Evolutionary conservation across 2,329 filamentous ascomycete genomes (phyloP).

Genomic region (Colletotrichum brevisporum): DNA sequence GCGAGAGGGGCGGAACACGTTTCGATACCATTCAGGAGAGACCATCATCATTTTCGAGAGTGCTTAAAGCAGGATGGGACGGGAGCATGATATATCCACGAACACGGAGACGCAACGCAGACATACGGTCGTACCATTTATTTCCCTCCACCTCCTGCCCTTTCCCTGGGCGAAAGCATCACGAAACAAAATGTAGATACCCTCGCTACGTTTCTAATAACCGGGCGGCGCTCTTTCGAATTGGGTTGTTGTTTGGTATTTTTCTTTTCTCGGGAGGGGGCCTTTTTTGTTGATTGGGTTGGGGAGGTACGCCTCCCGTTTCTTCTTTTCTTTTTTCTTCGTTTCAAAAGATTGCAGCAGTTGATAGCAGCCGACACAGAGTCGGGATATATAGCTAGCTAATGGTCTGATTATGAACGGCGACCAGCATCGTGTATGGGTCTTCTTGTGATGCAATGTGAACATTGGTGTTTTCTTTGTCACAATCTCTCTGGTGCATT

Average conservation of each 20-base stretch:
- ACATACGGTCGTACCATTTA: slow-evolving; percentile 12
- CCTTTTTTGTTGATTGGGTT: not conserved
- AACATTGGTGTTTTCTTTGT: too few species aligned
- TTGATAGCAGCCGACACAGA: too few species aligned
- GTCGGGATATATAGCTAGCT: too few species aligned
- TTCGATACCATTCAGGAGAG: slow-evolving; percentile 38
- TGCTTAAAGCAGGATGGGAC: not conserved
- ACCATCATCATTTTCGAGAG: not conserved
- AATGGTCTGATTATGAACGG: too few species aligned
- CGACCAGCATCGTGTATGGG: too few species aligned
- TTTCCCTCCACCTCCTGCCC: not conserved
- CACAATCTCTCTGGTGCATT: too few species aligned
- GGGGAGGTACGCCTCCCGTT: too few species aligned
- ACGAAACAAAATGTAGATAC: slow-evolving; percentile 30
- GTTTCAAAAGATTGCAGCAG: too few species aligned
- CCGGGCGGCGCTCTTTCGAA: slow-evolving; percentile 6
- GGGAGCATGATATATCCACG: slow-evolving; percentile 17
- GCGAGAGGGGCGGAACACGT: not conserved
- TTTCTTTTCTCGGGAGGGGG: not conserved
- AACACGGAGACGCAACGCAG: slow-evolving; percentile 11
- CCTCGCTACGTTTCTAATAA: slow-evolving; percentile 25
- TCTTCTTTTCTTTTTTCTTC: too few species aligned
- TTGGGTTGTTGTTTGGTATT: not conserved
- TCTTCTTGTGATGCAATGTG: too few species aligned
- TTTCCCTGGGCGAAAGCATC: too few species aligned